Evolutionary conservation across 805 yeast species (phyloP).

Genomic region (Lipomyces chichibuensis): DNA sequence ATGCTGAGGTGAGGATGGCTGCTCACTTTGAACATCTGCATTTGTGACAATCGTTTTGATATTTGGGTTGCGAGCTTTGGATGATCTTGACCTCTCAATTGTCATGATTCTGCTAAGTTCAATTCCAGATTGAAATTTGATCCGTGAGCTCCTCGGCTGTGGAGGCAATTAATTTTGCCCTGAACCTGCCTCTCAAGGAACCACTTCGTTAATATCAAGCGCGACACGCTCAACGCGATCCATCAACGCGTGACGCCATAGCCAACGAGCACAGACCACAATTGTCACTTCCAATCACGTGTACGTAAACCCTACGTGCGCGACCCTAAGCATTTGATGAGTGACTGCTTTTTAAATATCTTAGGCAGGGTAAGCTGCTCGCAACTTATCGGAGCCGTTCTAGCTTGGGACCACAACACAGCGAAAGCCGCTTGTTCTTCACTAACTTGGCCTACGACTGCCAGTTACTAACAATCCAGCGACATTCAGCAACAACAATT

Average conservation of each 20-base stretch:
- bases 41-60: background rate
- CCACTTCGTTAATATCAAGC: too few relatives aligned
- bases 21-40: background rate
- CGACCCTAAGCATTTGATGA: background rate
- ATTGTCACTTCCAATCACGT: background rate
- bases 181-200: too few relatives aligned
- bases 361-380: background rate
- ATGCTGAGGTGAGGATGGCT: too few relatives aligned
- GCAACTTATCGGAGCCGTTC: rapidly evolving
- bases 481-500: slow-evolving; percentile 9
- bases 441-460: background rate
- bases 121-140: background rate
- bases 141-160: background rate
- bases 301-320: background rate
- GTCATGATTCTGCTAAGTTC: background rate
- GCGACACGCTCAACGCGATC: too few relatives aligned
- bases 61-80: background rate
- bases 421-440: background rate
- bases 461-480: background rate
- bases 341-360: background rate
- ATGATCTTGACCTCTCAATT: background rate
- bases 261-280: background rate
- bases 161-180: background rate
- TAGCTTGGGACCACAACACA: background rate
- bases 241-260: too few relatives aligned